Evolutionary conservation across 2,329 filamentous ascomycete species (phyloP), one percentile per base, ranked within the genome.

Genomic region (Colletotrichum camelliae): DNA sequence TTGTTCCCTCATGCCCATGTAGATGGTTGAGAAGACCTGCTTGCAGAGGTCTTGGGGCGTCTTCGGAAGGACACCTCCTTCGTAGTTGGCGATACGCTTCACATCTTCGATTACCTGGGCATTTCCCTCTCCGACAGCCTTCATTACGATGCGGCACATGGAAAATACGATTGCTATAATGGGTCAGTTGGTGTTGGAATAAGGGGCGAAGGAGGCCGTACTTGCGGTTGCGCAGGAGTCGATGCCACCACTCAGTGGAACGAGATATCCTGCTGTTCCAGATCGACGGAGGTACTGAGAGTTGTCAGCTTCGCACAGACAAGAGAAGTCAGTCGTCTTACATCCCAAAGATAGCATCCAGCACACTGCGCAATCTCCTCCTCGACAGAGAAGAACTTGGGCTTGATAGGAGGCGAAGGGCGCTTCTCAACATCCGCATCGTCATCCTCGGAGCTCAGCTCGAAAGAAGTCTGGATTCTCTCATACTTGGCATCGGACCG

Each of bases 1-100:
- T 57, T 93, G 93, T 77, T 93, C 91, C 78, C 88, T 85, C 80
- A 92, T 96, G 13, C 94, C 94, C 91, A 95, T 93, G 83, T 92
- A 95, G 62, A 88, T 87, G 2, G 93, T 95, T 78, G 81, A 79
- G 7, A 84, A 80, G 12, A 84, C 70, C 35, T 79, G 77, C 87
- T 91, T 80, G 48, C 82, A 82, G 65, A 94, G 87, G 55, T 93
- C 91, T 80, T 93, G 86, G 3, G 91, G 86, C 0, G 88, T 90
- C 33, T 84, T 86, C 6, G 91, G 91, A 1, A 91, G 76, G 67
- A 81, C 77, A 3, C 75, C 73, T 4, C 78, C 81, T 37, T 66
- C 66, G 66, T 76, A 76, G 55, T 67, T 75, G 9, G 82, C 82
- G 27, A 86, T 78, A 16, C 85, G 80, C 79, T 84, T 84, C 21